Percentiles rank a stretch among this genome's conserved stretches.
These are phyloP conservation scores for Thielaviopsis punctulata DNA, from an alignment of 2,329 filamentous ascomycete genomes.

Conservation along the genomic window DNA sequence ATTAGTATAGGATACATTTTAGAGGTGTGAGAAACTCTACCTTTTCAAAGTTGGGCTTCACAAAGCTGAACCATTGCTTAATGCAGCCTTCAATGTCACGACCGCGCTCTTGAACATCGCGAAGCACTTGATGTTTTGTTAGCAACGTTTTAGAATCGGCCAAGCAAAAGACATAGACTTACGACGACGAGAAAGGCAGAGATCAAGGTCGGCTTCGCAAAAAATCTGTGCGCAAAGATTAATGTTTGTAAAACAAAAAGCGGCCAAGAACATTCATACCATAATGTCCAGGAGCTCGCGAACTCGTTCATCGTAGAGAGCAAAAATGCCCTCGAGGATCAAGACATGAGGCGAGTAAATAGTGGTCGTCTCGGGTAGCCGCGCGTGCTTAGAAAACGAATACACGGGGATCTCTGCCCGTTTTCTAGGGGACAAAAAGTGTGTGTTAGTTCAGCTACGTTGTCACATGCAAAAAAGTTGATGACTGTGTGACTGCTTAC, in stretches of 20 bases:
- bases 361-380: conserved; percentile 60
- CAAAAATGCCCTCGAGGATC: conserved; percentile 90
- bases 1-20: neutral
- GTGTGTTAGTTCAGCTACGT: neutral
- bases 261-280: conserved; percentile 26
- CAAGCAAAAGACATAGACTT: conserved; percentile 19
- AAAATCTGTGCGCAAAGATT: conserved; percentile 46
- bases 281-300: conserved; percentile 81
- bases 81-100: conserved; percentile 89
- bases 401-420: conserved; percentile 86
- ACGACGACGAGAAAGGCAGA: conserved; percentile 81
- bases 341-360: conserved; percentile 95
- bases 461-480: neutral
- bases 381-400: conserved; percentile 82
- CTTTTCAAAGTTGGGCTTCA: conserved; percentile 92
- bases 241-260: no score
- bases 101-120: conserved; percentile 78
- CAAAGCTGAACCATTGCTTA: conserved; percentile 93
- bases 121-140: conserved; percentile 41
- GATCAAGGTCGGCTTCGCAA: conserved; percentile 87
- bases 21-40: conserved; percentile 18
- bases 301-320: conserved; percentile 73
- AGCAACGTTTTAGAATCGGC: neutral
- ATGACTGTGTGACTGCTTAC: conserved; percentile 31
- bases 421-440: conserved; percentile 34